A percentile compares a stretch with the other conserved stretches of the same genome.
phyloP scores from a whole-genome alignment of 306 rosid species.

The Cercis canadensis region DNA sequence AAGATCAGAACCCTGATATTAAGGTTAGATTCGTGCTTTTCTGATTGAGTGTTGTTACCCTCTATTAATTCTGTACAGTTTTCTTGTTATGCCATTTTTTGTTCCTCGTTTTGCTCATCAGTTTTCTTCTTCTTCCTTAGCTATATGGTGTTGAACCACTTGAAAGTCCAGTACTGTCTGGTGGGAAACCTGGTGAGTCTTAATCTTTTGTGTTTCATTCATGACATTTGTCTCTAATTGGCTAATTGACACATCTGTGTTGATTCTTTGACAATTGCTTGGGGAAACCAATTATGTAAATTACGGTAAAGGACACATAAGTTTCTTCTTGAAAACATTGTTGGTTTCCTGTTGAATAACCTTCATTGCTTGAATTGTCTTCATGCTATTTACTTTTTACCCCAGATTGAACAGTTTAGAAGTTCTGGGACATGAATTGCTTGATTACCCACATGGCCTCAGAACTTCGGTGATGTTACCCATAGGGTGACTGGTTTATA shows the following conservation, averaged over 20 bases:
- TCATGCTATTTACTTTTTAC: too few relatives aligned
- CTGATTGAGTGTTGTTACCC: conserved; percentile 1
- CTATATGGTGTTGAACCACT: conserved; percentile 85
- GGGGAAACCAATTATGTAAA: background rate
- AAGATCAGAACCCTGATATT: conserved; percentile 80
- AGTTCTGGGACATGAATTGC: too few relatives aligned
- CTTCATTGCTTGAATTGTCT: too few relatives aligned
- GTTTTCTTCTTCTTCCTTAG: conserved; percentile 38
- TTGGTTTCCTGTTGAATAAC: background rate
- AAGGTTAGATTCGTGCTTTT: conserved; percentile 59
- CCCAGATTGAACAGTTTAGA: too few relatives aligned
- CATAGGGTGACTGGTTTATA: too few relatives aligned
- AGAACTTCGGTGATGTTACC: too few relatives aligned
- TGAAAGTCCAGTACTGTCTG: conserved; percentile 87
- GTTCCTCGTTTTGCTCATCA: background rate
- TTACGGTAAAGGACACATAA: conserved; percentile 2
- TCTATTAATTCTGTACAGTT: conserved; percentile 1
- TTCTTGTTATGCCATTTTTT: background rate
- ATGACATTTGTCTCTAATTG: background rate
- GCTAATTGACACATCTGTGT: background rate
- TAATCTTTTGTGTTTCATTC: conserved; percentile 4
- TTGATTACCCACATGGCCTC: too few relatives aligned
- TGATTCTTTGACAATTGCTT: conserved; percentile 8
- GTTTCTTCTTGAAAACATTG: background rate
- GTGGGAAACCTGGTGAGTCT: conserved; percentile 90